phyloP scores from a whole-genome alignment of 2,329 filamentous ascomycete genomes.

The Cucurbitaria berberidis region DNA sequence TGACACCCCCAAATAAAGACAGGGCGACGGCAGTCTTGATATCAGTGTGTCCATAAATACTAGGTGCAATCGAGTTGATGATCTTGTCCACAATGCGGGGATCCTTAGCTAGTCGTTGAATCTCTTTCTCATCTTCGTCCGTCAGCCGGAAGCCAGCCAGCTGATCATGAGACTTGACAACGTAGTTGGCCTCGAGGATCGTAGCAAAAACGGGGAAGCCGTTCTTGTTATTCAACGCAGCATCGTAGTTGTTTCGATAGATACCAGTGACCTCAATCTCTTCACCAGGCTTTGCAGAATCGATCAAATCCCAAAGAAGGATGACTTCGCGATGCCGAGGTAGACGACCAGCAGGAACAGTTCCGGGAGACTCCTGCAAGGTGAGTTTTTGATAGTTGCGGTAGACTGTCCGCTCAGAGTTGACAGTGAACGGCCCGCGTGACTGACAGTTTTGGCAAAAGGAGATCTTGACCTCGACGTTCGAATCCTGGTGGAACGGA shows the following conservation, averaged over 20 bases:
- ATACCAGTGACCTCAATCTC: conserved; percentile 97
- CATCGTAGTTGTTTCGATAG: conserved; percentile 98
- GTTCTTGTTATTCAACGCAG: conserved; percentile 96
- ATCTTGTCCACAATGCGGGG: conserved; percentile 93
- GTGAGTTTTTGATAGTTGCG: conserved; percentile 99
- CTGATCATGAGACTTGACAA: conserved; percentile 96
- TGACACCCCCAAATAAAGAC: conserved; percentile 92
- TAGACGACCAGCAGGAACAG: conserved; percentile 91
- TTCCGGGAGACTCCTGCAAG: conserved; percentile 94
- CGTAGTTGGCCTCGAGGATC: conserved; percentile 95
- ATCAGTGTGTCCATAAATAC: conserved; percentile 95
- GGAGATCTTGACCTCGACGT: conserved; percentile 92
- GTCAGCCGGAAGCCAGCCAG: conserved; percentile 95
- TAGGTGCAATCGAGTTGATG: conserved; percentile 90
- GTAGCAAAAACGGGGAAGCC: conserved; percentile 98
- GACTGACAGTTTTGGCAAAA: conserved; percentile 98
- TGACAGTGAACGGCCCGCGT: conserved; percentile 90
- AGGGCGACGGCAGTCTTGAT: conserved; percentile 97
- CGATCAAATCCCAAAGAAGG: conserved; percentile 94
- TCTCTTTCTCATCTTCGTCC: conserved; percentile 91
- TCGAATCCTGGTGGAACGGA: conserved; percentile 96
- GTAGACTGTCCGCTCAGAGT: conserved; percentile 97
- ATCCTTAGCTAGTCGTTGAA: conserved; percentile 85
- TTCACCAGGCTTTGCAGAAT: conserved; percentile 94
- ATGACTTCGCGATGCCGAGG: conserved; percentile 94